Base-by-base conservation (phyloP, 2,329 filamentous ascomycete genomes). In the Talaromyces sp. region DNA sequence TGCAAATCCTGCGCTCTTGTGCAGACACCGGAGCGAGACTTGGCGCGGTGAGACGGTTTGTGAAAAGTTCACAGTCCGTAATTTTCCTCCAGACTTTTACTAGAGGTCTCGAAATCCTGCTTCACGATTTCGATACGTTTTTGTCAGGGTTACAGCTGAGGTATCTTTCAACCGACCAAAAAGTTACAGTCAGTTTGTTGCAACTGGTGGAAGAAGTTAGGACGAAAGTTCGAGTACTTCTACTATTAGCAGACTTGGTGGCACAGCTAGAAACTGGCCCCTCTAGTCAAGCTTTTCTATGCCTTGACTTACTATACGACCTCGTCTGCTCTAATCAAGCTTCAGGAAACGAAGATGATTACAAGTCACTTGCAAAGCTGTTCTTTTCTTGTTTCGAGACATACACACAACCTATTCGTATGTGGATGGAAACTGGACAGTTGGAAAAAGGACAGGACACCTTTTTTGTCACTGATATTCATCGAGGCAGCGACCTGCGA, bases 341-440 rank as follows among this genome's bases (percentile, higher is more conserved):
- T 52, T 83, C 85, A 16, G 89, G 89, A 1, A 85, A 91, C 60
- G 78, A 81, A 1, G 72, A 73, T 0, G 79, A 84, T 0, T 95
- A 91, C 69, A 74, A 79, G 44, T 87, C 85, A 44, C 79, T 95
- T 5, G 86, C 86, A 1, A 78, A 79, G 0, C 81, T 95, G 3
- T 95, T 97, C 70, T 87, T 95, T 60, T 84, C 89, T 53, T 96
- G 91, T 70, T 89, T 97, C 62, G 85, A 87, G 61, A 87, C 91
- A 1, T 98, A 96, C 72, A 81, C 96, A 42, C 87, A 87, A 44
- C 91, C 92, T 0, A 89, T 97, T 52, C 84, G 88, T 40, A 78
- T 82, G 16, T 98, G 94, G 94, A 94, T 96, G 87, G 87, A 91
- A 68, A 83, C 86, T 42, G 94, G 94, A 0, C 85, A 87, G 59